Evolutionary conservation across 768 basidiomycete species (phyloP).

Genomic region (Hirschioporus abietinus): DNA sequence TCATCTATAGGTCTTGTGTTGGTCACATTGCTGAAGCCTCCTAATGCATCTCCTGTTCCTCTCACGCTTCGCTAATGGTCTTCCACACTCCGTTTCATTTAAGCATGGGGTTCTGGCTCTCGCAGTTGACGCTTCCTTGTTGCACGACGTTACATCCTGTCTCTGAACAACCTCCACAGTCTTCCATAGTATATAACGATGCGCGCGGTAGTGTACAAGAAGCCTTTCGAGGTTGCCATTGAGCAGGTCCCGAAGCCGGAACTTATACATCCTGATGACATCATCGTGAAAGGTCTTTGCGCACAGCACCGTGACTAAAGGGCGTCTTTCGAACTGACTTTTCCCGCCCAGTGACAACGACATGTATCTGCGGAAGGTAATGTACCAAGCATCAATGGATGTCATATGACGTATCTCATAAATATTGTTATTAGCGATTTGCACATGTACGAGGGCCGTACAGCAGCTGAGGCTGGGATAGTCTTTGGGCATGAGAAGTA

Average conservation of each 20-base stretch:
- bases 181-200: constrained; percentile 19
- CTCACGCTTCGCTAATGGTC: background rate
- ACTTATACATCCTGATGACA: constrained; percentile 47
- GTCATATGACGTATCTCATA: background rate
- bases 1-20: background rate
- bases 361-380: constrained; percentile 48
- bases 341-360: constrained; percentile 36
- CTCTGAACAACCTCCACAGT: background rate
- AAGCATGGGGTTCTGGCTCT: background rate
- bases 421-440: constrained; percentile 32
- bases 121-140: background rate
- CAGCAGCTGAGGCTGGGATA: constrained; percentile 42
- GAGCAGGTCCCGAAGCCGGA: constrained; percentile 42
- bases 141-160: background rate
- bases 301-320: constrained; percentile 4
- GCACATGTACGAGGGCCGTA: constrained; percentile 55
- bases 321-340: background rate
- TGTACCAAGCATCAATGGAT: background rate
- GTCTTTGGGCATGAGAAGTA: constrained; percentile 54
- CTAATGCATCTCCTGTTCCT: background rate
- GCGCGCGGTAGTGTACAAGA: constrained; percentile 52
- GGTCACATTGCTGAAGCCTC: background rate
- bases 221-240: constrained; percentile 42
- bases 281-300: constrained; percentile 41
- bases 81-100: background rate